Conservation (phyloP, 148 eudicot species). For the Beta vulgaris region DNA sequence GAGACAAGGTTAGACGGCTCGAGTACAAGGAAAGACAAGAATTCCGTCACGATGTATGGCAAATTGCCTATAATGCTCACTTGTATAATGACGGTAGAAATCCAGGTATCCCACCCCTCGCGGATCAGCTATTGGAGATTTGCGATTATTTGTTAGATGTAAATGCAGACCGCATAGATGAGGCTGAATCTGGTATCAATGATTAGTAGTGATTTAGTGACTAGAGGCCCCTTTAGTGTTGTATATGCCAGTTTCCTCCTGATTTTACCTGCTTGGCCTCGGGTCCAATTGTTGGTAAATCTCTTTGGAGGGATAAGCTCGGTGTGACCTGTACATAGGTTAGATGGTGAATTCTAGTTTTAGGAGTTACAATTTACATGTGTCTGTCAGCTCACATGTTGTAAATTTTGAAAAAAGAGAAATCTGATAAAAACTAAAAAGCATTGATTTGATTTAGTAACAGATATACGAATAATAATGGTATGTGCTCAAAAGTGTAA, state of each 20-base stretch:
- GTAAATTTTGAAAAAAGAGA: too few species aligned
- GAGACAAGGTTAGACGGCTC: slow-evolving; percentile 68
- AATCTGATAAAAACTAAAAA: too few species aligned
- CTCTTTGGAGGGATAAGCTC: background rate
- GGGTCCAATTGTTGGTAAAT: background rate
- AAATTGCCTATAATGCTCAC: slow-evolving; percentile 74
- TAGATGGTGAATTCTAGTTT: background rate
- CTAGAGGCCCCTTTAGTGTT: background rate
- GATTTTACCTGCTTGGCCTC: background rate
- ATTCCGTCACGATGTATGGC: slow-evolving; percentile 89
- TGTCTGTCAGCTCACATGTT: background rate
- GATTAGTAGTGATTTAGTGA: too few species aligned
- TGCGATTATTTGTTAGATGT: slow-evolving; percentile 67
- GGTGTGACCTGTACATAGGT: background rate
- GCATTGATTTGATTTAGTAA: too few species aligned
- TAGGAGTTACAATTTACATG: background rate
- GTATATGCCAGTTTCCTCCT: background rate
- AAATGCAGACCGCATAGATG: slow-evolving; percentile 41
- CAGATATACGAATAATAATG: too few species aligned
- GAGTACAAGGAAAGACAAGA: slow-evolving; percentile 67
- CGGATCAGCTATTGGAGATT: slow-evolving; percentile 75
- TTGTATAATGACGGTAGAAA: slow-evolving; percentile 70
- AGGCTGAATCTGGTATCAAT: slow-evolving; percentile 72
- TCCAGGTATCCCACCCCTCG: slow-evolving; percentile 95
- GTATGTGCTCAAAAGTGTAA: too few species aligned